These are phyloP conservation scores for Bolboschoenoplectus hybrid DNA, from an alignment of 202 grass and related monocot genomes.

Conservation along the genomic window DNA sequence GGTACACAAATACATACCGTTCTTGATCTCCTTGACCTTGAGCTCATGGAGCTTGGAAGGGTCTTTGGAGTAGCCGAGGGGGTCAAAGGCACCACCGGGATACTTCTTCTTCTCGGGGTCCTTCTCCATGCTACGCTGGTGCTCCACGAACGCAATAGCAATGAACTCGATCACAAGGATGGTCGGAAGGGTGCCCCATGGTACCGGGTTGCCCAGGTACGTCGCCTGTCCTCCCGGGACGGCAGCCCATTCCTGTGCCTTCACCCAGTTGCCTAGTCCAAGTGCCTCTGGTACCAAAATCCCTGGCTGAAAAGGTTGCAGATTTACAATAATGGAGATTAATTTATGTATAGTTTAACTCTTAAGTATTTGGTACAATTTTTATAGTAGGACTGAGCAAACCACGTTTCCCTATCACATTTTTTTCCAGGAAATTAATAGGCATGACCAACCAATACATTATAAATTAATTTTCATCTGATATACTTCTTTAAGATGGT, in stretches of 20 bases:
- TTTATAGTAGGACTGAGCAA: background rate
- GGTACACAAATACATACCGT: constrained; percentile 44
- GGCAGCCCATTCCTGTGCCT: constrained; percentile 98
- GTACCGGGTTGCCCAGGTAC: constrained; percentile 86
- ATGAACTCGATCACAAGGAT: constrained; percentile 94
- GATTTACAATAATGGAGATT: background rate
- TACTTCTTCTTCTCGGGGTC: constrained; percentile 99
- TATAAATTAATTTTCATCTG: constrained; percentile 11
- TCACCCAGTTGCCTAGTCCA: constrained; percentile 95
- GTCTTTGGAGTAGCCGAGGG: constrained; percentile 97
- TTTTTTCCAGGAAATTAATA: background rate
- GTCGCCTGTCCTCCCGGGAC: constrained; percentile 81
- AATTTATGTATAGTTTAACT: no score
- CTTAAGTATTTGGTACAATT: no score
- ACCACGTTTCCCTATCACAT: background rate
- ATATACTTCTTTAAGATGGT: background rate
- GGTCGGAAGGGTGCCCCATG: constrained; percentile 86
- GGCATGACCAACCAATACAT: background rate
- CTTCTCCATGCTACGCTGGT: constrained; percentile 99
- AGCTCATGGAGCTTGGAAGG: constrained; percentile 86
- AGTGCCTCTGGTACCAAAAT: constrained; percentile 86
- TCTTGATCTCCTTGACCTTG: constrained; percentile 99
- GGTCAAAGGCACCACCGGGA: constrained; percentile 95
- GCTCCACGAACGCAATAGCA: constrained; percentile 95
- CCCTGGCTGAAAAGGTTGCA: constrained; percentile 55